phyloP scores from a whole-genome alignment of 371 early-diverging fungal species.

The Mortierella sp. region DNA sequence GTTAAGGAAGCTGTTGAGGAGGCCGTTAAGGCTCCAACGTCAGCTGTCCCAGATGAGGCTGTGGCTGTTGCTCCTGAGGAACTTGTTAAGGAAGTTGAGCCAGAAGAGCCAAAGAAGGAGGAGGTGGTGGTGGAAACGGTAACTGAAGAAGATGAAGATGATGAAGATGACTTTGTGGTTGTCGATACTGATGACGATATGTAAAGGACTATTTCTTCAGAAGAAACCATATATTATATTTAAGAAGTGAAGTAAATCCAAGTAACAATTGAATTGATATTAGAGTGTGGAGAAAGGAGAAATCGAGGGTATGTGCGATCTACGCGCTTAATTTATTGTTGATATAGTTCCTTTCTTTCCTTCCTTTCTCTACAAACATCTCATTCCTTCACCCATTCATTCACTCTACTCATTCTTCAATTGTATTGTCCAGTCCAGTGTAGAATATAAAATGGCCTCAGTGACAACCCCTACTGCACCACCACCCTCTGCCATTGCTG shows the following conservation, averaged over 20 bases:
- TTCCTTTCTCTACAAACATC: background rate
- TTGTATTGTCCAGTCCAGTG: background rate
- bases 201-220: background rate
- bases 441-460: background rate
- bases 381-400: background rate
- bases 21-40: background rate
- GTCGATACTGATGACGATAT: slow-evolving; percentile 31
- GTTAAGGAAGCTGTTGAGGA: slow-evolving; percentile 68
- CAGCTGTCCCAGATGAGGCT: background rate
- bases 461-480: slow-evolving; percentile 18
- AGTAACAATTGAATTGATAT: background rate
- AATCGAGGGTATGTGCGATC: no score
- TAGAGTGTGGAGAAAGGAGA: no score
- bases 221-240: slow-evolving; percentile 14
- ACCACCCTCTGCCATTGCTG: slow-evolving; percentile 16
- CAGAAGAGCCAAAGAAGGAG: background rate
- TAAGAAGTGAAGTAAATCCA: background rate
- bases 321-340: no score
- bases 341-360: background rate
- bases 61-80: background rate
- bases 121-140: background rate
- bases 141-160: background rate
- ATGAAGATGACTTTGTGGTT: slow-evolving; percentile 47
- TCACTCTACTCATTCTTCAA: background rate
- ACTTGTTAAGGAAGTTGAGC: background rate